phyloP scores from a whole-genome alignment of 257 asterid genomes.

The Ligustrum vulgare region DNA sequence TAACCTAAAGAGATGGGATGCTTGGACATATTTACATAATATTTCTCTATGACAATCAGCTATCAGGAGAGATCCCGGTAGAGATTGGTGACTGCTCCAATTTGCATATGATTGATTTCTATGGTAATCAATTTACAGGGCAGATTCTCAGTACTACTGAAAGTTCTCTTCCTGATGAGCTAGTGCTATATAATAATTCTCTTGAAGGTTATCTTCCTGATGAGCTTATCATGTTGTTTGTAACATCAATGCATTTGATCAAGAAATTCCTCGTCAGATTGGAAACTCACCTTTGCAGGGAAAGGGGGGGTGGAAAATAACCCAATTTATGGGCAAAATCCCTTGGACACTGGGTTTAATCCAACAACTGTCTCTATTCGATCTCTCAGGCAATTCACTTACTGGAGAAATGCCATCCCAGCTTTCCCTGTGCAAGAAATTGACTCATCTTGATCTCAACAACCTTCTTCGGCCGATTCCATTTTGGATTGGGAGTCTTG shows the following conservation, averaged over 20 bases:
- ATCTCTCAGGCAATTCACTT: constrained; percentile 68
- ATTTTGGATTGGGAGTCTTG: constrained; percentile 74
- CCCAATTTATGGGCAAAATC: constrained; percentile 61
- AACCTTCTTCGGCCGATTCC: constrained; percentile 69
- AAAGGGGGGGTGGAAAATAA: constrained; percentile 72
- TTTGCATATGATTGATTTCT: constrained; percentile 77
- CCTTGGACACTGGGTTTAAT: constrained; percentile 71
- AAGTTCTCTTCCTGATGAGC: too few species aligned
- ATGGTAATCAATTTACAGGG: constrained; percentile 71
- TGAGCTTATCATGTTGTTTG: too few species aligned
- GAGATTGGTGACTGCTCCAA: constrained; percentile 77
- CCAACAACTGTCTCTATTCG: constrained; percentile 56
- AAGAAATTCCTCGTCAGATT: constrained; percentile 57
- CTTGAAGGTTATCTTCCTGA: constrained; percentile 66
- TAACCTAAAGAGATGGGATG: constrained; percentile 80
- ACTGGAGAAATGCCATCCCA: constrained; percentile 68
- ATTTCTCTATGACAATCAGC: constrained; percentile 68
- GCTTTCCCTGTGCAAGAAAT: constrained; percentile 61
- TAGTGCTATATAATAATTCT: constrained; percentile 88
- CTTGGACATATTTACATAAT: constrained; percentile 63
- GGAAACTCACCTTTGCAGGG: constrained; percentile 69
- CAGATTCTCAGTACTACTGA: constrained; percentile 65
- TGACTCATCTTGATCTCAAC: constrained; percentile 81
- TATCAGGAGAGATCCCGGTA: constrained; percentile 70
- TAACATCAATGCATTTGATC: too few species aligned